Base-by-base conservation (phyloP, 371 early-diverging fungal genomes). In the Mortierella polycephala region DNA sequence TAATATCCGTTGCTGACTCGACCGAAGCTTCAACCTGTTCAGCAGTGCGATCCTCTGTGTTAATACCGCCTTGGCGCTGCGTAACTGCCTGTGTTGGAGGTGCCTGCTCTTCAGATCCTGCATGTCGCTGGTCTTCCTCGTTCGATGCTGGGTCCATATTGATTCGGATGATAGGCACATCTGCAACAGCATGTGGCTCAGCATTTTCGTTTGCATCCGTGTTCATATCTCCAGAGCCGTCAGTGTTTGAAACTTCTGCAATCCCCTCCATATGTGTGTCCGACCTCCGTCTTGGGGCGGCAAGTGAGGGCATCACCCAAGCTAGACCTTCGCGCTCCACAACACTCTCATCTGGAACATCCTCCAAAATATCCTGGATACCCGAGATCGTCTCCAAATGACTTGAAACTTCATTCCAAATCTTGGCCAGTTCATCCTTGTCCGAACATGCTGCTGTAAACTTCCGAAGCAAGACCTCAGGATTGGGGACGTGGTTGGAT, bases 341-440 rank as follows among this genome's bases (percentile, higher is more conserved):
- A 1, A 79, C 80, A 20, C 52, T 69, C 52, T 81, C 73, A n/a
- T 81, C 81, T 7, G 81, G 81, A 3, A 75, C 72, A 53, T 81
- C 81, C 63, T 81, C 81, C 44, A 81, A 53, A 59, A 81, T 81
- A 56, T 81, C 77, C 16, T 81, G 81, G 23, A 81, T 76, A 10
- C 81, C 81, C 5, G 75, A 76, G 8, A 64, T 54, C 1, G 76
- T 81, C 42, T 71, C 76, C 20, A 81, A 49, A 41, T 75, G 71
- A 39, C 77, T 81, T 21, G 73, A 71, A n/a, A 76, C 71, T 39
- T 81, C 76, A 10, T 56, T 42, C 81, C 81, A 81, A 11, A 81
- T 69, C 57, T 55, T 64, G 18, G 73, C 49, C 56, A 81, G 46
- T 58, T 70, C 75, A 11, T 66, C 76, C 47, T 68, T 67, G 53